Base-by-base conservation (phyloP, 2,329 filamentous ascomycete species). In the Aspergillus sp. region DNA sequence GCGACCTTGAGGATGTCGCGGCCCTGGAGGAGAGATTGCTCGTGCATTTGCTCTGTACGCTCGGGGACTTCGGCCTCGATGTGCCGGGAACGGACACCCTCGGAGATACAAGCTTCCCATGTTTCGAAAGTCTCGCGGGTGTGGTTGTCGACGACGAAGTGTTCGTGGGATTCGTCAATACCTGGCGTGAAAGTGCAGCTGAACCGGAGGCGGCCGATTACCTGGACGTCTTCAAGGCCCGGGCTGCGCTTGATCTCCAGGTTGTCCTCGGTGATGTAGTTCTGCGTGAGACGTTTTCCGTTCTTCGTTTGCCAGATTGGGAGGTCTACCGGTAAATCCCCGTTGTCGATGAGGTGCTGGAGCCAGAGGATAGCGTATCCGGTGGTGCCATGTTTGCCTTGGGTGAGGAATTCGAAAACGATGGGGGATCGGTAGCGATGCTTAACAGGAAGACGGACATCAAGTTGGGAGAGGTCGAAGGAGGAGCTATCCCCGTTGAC, bases 111-210 rank as follows among this genome's bases (percentile, higher is more conserved):
- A 0, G 92, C 90, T 73, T 97, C 92, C 91, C 93, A 98, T 0
- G 89, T 90, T 77, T 98, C 93, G 63, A 91, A 96, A 0, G 93
- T 97, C 79, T 98, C 95, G 33, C 93, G 88, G 1, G 89, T 88
- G 70, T 96, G 87, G 68, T 96, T 96, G 73, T 96, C 90, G 48
- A 86, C 84, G 20, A 96, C 87, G 66, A 96, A 97, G 1, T 81
- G 82, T 63, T 90, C 83, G 70, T 98, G 95, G 17, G 91, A 89
- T 54, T 90, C 86, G 71, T 97, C 93, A 49, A 91, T 96, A 13
- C 93, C 93, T 0, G 93, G 87, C 63, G 95, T 96, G 80, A 98
- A 98, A 12, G 87, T 83, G 11, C 86, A 90, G 2, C 82, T 81
- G 81, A 98, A 96, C 37, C 86, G 84, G 12, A 98, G 78, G 2